Base-by-base conservation (phyloP, 176 grass and related monocot species). In the Juncus inflexus region DNA sequence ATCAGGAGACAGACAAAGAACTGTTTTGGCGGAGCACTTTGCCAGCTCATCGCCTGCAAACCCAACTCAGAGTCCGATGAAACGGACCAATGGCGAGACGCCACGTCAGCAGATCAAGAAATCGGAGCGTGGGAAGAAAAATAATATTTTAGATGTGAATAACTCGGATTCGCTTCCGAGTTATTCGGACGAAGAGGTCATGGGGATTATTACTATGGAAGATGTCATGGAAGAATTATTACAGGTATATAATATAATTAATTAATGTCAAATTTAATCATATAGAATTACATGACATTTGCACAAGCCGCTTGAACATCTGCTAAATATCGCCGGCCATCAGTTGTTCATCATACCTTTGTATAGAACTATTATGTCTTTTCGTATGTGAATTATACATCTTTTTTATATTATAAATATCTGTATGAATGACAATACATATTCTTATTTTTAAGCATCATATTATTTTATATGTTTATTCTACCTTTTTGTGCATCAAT, bases 171-270 rank as follows among this genome's bases (percentile, higher is more conserved):
- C 85, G 56, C 70, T 99, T 61, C 83, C 89, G 54, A 78, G 75
- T 52, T 99, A 92, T 81, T 84, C 89, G 50, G 67, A 80, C 72
- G 89, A 99, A 77, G 92, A 86, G 83, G 85, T 85, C 42, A 82
- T 99, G 6, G 94, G 94, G 61, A 99, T 99, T 83, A 99, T 92
- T 62, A 99, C 89, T 5, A 99, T 99, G 94, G 89, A 99, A 79
- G 89, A 99, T 90, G 94, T 90, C 58, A 99, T 99, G 85, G 94
- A 99, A 81, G 67, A 92, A 65, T 60, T 92, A 61, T 81, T 92
- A 60, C 94, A 99, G 94, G 94, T 92, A 78, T 38, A 64, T 38
- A 62, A 72, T 69, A n/a, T 69, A 35, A 66, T 28, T 28, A 28
- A 28, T 28, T 28, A 28, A 28, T 28, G 19, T 28, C 19, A 28